These are phyloP conservation scores for Simmondsia chinensis DNA, from an alignment of 148 eudicot species.

Conservation along the genomic window DNA sequence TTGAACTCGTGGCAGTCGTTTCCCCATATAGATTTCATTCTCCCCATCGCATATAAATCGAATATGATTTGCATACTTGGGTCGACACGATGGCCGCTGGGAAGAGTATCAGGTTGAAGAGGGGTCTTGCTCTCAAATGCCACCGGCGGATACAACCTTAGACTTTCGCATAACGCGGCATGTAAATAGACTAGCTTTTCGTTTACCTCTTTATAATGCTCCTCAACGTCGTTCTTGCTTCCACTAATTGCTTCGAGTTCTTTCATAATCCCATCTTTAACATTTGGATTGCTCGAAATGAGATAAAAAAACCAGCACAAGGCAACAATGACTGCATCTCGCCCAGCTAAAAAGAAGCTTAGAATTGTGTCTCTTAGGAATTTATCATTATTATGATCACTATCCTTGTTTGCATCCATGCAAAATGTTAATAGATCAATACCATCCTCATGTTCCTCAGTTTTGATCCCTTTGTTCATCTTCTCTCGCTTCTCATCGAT, in stretches of 20 bases:
- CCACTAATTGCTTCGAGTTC: conserved; percentile 12
- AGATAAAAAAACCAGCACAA: conserved; percentile 24
- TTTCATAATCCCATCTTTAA: conserved; percentile 17
- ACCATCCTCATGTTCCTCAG: background rate
- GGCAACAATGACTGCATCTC: conserved; percentile 21
- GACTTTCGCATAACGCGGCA: conserved; percentile 24
- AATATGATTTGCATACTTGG: conserved; percentile 17
- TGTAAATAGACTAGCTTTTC: conserved; percentile 27
- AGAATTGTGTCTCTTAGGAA: conserved; percentile 5
- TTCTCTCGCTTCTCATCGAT: background rate
- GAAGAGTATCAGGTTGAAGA: conserved; percentile 16
- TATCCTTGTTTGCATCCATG: conserved; percentile 6
- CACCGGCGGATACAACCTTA: conserved; percentile 36
- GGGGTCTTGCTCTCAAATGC: conserved; percentile 25
- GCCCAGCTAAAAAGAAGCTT: conserved; percentile 12
- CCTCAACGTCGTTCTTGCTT: background rate
- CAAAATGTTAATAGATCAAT: conserved; percentile 19
- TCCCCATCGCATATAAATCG: conserved; percentile 26
- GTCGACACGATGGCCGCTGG: conserved; percentile 24
- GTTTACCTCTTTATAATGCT: conserved; percentile 8
- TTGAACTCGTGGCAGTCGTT: conserved; percentile 24
- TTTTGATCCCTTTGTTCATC: background rate
- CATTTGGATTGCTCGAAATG: conserved; percentile 11
- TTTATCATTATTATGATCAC: too few species aligned
- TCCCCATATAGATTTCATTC: conserved; percentile 33